Evolutionary conservation across 1,284 basidiomycete species (phyloP).

Genomic region (Anthracocystis panici-leucophaei): DNA sequence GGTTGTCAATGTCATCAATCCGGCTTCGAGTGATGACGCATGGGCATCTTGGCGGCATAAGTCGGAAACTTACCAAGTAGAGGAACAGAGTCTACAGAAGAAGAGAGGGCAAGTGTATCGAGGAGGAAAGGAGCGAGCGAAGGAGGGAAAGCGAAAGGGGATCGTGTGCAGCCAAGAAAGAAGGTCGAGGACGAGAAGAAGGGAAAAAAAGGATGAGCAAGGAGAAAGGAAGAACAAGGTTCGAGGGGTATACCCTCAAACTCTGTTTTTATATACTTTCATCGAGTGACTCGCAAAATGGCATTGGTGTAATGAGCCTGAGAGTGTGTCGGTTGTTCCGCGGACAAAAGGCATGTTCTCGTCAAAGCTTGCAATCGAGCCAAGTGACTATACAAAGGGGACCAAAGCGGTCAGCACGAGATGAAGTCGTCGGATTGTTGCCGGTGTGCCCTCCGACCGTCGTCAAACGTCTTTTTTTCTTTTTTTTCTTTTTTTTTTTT

Average conservation of each 20-base stretch:
- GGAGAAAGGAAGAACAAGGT: slow-evolving; percentile 18
- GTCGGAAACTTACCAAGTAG: slow-evolving; percentile 6
- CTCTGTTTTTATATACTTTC: slow-evolving; percentile 9
- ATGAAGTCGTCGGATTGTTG: slow-evolving; percentile 8
- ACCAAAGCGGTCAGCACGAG: background rate
- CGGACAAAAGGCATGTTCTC: background rate
- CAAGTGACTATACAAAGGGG: slow-evolving; percentile 9
- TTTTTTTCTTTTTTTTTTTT: background rate
- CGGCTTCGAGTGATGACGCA: slow-evolving; percentile 5
- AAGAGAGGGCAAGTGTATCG: background rate
- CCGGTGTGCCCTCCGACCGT: background rate
- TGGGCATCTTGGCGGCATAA: background rate
- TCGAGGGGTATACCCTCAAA: slow-evolving; percentile 27
- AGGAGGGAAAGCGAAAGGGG: background rate
- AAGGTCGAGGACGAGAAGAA: slow-evolving; percentile 1
- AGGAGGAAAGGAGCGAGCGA: background rate
- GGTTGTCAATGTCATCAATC: background rate
- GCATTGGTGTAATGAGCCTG: background rate
- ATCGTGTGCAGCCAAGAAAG: background rate
- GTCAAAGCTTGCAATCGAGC: slow-evolving; percentile 2
- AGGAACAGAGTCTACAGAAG: slow-evolving; percentile 6
- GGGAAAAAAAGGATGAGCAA: background rate
- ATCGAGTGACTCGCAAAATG: background rate
- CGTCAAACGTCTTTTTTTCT: background rate
- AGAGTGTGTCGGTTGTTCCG: background rate